Conservation (phyloP, 1,139 yeast species). For the Hansenula sp. region DNA sequence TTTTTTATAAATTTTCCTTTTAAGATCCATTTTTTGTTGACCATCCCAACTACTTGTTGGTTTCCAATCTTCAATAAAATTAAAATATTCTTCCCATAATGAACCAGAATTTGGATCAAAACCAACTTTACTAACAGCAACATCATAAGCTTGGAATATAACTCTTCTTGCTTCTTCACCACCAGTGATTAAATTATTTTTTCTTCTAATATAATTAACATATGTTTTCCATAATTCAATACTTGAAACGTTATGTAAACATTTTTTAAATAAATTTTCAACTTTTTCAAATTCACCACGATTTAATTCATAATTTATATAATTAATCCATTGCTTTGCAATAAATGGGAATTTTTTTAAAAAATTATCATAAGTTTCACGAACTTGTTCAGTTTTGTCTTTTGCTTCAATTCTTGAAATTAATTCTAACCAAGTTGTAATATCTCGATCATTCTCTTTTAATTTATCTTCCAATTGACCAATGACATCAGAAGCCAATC, state of each 20-base stretch:
- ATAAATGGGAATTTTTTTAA: slow-evolving; percentile 59
- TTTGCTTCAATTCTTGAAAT: slow-evolving; percentile 50
- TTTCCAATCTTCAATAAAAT: slow-evolving; percentile 75
- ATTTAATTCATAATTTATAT: slow-evolving; percentile 63
- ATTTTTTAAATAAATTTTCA: slow-evolving; percentile 58
- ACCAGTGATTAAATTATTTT: slow-evolving; percentile 75
- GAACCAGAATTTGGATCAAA: slow-evolving; percentile 68
- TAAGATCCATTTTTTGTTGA: slow-evolving; percentile 74
- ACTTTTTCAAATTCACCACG: slow-evolving; percentile 67
- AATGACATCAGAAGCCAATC: slow-evolving; percentile 22
- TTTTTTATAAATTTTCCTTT: slow-evolving; percentile 69
- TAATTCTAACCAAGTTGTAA: slow-evolving; percentile 52
- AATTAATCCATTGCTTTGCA: slow-evolving; percentile 69
- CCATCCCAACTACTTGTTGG: slow-evolving; percentile 83
- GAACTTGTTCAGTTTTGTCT: slow-evolving; percentile 61
- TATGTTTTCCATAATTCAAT: slow-evolving; percentile 72
- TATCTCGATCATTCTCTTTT: slow-evolving; percentile 52
- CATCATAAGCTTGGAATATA: slow-evolving; percentile 79
- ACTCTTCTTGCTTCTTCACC: slow-evolving; percentile 79
- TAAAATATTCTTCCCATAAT: slow-evolving; percentile 80
- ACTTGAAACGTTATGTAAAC: slow-evolving; percentile 54
- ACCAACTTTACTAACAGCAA: slow-evolving; percentile 76
- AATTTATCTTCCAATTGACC: slow-evolving; percentile 53
- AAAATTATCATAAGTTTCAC: slow-evolving; percentile 57
- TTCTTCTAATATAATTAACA: slow-evolving; percentile 73